Percentiles rank a stretch among this genome's conserved stretches.
phyloP scores from a whole-genome alignment of 2,329 filamentous ascomycete genomes.

The Claviceps sp. region DNA sequence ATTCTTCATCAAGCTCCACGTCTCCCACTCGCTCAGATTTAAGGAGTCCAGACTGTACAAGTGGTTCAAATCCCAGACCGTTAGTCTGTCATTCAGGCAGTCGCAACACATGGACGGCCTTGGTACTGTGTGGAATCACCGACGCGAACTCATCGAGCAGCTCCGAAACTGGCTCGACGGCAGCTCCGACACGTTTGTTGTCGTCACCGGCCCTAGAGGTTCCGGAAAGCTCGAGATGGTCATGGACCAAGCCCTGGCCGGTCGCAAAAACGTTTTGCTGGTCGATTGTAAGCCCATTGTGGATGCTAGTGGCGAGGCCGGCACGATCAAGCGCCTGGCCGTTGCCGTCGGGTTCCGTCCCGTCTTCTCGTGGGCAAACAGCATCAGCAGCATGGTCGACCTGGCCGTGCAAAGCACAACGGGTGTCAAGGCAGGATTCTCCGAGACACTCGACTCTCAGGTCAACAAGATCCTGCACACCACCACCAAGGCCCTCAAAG shows the following conservation, averaged over 20 bases:
- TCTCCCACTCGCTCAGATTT: slow-evolving; percentile 64
- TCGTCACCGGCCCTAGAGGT: slow-evolving; percentile 82
- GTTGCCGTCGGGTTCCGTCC: slow-evolving; percentile 78
- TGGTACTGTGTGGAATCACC: slow-evolving; percentile 75
- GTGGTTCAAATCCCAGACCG: slow-evolving; percentile 57
- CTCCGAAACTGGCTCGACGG: slow-evolving; percentile 79
- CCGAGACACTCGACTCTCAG: slow-evolving; percentile 81
- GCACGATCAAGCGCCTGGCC: slow-evolving; percentile 72
- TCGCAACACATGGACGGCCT: slow-evolving; percentile 55
- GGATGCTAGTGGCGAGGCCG: slow-evolving; percentile 76
- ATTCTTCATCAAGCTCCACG: slow-evolving; percentile 80
- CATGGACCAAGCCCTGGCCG: slow-evolving; percentile 67
- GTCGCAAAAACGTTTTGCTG: slow-evolving; percentile 63
- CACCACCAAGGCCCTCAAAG: slow-evolving; percentile 63
- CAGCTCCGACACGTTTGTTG: slow-evolving; percentile 80
- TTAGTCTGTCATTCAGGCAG: slow-evolving; percentile 51
- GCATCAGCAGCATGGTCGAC: slow-evolving; percentile 80
- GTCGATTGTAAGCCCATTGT: slow-evolving; percentile 90
- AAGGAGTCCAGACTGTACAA: slow-evolving; percentile 60
- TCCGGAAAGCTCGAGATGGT: slow-evolving; percentile 86
- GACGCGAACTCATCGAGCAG: slow-evolving; percentile 67
- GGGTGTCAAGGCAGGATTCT: slow-evolving; percentile 87
- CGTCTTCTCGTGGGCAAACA: slow-evolving; percentile 94
- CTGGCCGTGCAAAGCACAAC: slow-evolving; percentile 88
- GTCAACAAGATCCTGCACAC: slow-evolving; percentile 81